Conservation (phyloP, 225 moss, liverwort and hornwort species). For the Physcomitrellopsis africana region DNA sequence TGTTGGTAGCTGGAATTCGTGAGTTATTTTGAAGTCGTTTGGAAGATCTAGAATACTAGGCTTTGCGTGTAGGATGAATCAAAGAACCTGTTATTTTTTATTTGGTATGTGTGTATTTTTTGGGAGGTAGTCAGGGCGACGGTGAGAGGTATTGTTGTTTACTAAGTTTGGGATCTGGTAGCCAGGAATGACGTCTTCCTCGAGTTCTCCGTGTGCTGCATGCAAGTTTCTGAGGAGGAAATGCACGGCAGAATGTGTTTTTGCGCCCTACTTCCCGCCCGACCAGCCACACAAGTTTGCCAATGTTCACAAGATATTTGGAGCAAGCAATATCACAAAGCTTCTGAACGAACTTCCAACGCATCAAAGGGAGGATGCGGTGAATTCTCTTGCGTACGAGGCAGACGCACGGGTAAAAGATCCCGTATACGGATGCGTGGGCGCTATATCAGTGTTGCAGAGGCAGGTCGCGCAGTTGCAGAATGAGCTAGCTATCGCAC, state of each 20-base stretch:
- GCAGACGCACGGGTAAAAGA: slow-evolving; percentile 93
- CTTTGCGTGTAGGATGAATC: slow-evolving; percentile 15
- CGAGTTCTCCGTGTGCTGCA: slow-evolving; percentile 94
- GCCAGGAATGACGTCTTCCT: slow-evolving; percentile 87
- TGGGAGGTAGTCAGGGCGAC: neutral
- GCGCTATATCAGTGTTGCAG: slow-evolving; percentile 93
- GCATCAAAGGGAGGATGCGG: slow-evolving; percentile 92
- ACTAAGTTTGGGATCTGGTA: slow-evolving; percentile 48
- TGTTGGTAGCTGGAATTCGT: slow-evolving; percentile 20
- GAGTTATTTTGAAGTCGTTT: slow-evolving; percentile 22
- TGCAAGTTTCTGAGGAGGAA: slow-evolving; percentile 96
- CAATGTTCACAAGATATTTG: slow-evolving; percentile 96
- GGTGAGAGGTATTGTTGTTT: slow-evolving; percentile 20
- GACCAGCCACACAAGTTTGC: slow-evolving; percentile 99
- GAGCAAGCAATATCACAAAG: slow-evolving; percentile 96
- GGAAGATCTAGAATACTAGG: slow-evolving; percentile 30
- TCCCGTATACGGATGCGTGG: slow-evolving; percentile 96
- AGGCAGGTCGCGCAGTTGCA: slow-evolving; percentile 91
- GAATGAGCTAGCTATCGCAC: slow-evolving; percentile 76
- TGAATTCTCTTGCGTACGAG: slow-evolving; percentile 94
- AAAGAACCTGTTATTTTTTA: neutral
- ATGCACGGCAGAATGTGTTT: slow-evolving; percentile 95
- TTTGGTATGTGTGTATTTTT: too few species aligned
- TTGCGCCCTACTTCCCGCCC: slow-evolving; percentile 91
- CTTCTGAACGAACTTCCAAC: slow-evolving; percentile 86